phyloP scores from a whole-genome alignment of 2,329 filamentous ascomycete species.

The Clarireedia homoeocarpa region DNA sequence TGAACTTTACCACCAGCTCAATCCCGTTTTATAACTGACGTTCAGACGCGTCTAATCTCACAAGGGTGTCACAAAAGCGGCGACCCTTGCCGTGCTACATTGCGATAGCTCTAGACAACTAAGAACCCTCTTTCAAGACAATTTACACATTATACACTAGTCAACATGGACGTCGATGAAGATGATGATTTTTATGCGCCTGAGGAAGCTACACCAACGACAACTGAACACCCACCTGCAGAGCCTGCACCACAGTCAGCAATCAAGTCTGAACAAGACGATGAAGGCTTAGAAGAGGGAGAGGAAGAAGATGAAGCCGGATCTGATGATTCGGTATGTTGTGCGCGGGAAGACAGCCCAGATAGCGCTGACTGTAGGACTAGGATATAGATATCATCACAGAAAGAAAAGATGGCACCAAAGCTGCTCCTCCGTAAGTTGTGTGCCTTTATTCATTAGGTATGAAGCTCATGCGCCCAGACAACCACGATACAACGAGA shows the following conservation, averaged over 20 bases:
- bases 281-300: constrained; percentile 54
- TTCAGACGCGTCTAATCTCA: not conserved
- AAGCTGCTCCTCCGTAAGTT: constrained; percentile 50
- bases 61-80: not conserved
- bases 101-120: too few species aligned
- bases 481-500: constrained; percentile 56
- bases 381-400: constrained; percentile 63
- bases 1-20: not conserved
- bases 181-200: constrained; percentile 61
- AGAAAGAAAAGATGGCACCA: constrained; percentile 57
- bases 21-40: too few species aligned
- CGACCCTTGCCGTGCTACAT: not conserved
- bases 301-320: constrained; percentile 56
- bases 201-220: constrained; percentile 41
- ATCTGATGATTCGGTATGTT: constrained; percentile 46
- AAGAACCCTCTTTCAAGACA: too few species aligned
- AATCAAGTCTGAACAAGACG: constrained; percentile 30
- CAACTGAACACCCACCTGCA: constrained; percentile 14
- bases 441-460: not conserved
- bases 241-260: constrained; percentile 22
- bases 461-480: constrained; percentile 30
- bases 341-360: constrained; percentile 9
- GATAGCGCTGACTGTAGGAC: constrained; percentile 10
- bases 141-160: constrained; percentile 3
- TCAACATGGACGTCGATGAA: constrained; percentile 57